Conservation (phyloP, 1,139 yeast species). For the Lodderomyces jiufengensis region DNA sequence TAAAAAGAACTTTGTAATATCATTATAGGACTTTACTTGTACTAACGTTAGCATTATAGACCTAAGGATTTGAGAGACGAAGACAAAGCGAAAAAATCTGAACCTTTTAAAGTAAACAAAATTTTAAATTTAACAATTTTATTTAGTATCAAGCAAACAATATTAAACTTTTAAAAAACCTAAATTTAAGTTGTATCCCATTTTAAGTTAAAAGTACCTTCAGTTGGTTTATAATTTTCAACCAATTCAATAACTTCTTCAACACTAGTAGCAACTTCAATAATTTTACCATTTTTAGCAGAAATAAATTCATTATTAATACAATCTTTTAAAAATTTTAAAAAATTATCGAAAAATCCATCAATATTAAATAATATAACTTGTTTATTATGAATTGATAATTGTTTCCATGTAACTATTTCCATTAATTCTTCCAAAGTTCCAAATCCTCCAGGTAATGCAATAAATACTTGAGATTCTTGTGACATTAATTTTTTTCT, state of each 20-base stretch:
- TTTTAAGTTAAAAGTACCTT: constrained; percentile 68
- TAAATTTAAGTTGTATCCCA: constrained; percentile 53
- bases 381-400: constrained; percentile 81
- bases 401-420: constrained; percentile 82
- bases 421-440: constrained; percentile 89
- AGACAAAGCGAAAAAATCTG: too few relatives aligned
- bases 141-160: too few relatives aligned
- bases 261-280: constrained; percentile 64
- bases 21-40: too few relatives aligned
- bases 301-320: constrained; percentile 67
- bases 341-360: constrained; percentile 74
- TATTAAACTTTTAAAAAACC: too few relatives aligned
- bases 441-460: constrained; percentile 92
- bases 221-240: constrained; percentile 62
- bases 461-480: constrained; percentile 78
- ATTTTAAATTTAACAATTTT: too few relatives aligned
- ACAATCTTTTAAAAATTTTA: constrained; percentile 55
- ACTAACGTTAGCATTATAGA: too few relatives aligned
- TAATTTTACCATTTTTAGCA: constrained; percentile 60
- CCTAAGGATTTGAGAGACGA: too few relatives aligned
- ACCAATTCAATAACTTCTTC: constrained; percentile 64
- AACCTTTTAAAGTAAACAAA: too few relatives aligned
- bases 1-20: too few relatives aligned
- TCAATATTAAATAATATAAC: constrained; percentile 71
- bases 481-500: constrained; percentile 84